Evolutionary conservation across 2,329 filamentous ascomycete species (phyloP).

Genomic region (Neonectria sp.): DNA sequence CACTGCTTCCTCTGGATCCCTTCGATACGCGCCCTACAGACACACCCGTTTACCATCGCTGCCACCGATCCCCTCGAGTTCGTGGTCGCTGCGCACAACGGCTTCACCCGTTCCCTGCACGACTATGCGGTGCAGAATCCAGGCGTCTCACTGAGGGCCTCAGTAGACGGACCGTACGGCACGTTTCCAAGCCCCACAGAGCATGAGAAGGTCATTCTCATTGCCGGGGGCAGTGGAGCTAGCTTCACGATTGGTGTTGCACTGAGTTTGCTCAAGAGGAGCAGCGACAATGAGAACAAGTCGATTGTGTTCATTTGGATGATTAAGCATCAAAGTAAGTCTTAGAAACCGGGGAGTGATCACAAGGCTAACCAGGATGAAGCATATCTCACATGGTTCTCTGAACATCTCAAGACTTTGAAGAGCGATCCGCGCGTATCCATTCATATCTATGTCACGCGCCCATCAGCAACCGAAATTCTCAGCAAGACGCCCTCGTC

Average conservation of each 20-base stretch:
- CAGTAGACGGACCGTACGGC: conserved; percentile 73
- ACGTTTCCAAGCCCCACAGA: conserved; percentile 65
- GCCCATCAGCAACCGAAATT: conserved; percentile 32
- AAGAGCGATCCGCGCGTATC: conserved; percentile 49
- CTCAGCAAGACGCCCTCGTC: conserved; percentile 21
- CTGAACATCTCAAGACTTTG: conserved; percentile 53
- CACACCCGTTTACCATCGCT: conserved; percentile 76
- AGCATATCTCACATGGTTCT: conserved; percentile 58
- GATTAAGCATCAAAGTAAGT: conserved; percentile 55
- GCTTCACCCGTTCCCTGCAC: conserved; percentile 72
- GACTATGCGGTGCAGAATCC: conserved; percentile 65
- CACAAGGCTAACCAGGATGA: conserved; percentile 14
- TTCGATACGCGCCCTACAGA: conserved; percentile 68
- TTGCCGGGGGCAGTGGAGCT: conserved; percentile 74
- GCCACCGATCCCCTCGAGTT: conserved; percentile 69
- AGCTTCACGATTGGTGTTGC: conserved; percentile 66
- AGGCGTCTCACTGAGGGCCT: conserved; percentile 63
- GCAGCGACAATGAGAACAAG: conserved; percentile 38
- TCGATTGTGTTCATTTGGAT: conserved; percentile 59
- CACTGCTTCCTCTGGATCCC: conserved; percentile 78
- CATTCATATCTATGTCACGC: conserved; percentile 55
- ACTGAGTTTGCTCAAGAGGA: conserved; percentile 53
- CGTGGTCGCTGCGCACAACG: conserved; percentile 70
- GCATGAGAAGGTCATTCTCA: conserved; percentile 70
- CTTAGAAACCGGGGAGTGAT: rapidly evolving